Evolutionary conservation across 257 asterid genomes (phyloP).

Genomic region (Nicotiana tabacum): DNA sequence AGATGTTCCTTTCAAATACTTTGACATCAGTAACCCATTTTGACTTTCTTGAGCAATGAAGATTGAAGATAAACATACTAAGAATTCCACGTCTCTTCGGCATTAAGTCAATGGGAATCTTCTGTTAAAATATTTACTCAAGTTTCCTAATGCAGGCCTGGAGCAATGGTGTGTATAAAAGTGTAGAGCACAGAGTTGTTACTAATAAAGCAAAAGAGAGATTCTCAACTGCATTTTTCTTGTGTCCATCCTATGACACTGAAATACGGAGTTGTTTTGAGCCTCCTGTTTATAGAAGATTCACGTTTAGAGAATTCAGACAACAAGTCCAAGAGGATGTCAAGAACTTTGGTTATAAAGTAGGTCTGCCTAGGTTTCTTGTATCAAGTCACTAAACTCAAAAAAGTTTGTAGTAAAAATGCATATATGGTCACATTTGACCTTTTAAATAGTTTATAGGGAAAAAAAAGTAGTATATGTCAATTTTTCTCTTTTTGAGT

Average conservation of each 20-base stretch:
- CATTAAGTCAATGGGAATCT: too few relatives aligned
- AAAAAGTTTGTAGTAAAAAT: not conserved
- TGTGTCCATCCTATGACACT: slow-evolving; percentile 80
- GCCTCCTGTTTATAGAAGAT: slow-evolving; percentile 57
- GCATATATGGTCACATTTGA: not conserved
- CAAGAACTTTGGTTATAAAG: slow-evolving; percentile 61
- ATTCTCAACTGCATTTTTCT: slow-evolving; percentile 76
- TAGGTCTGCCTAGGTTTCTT: slow-evolving; percentile 71
- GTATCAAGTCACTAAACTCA: slow-evolving; percentile 10
- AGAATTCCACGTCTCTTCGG: too few relatives aligned
- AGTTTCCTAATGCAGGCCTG: slow-evolving; percentile 56
- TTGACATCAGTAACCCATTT: not conserved
- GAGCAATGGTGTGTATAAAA: slow-evolving; percentile 82
- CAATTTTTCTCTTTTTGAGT: not conserved
- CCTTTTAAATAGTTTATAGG: not conserved
- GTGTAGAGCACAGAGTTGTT: slow-evolving; percentile 84
- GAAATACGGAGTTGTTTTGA: slow-evolving; percentile 40
- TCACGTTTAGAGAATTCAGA: slow-evolving; percentile 77
- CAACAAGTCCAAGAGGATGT: slow-evolving; percentile 79
- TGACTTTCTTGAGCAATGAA: not conserved
- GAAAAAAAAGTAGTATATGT: not conserved
- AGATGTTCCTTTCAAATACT: too few relatives aligned
- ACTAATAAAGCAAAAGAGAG: slow-evolving; percentile 60
- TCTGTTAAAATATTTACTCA: too few relatives aligned
- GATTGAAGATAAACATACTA: too few relatives aligned